Evolutionary conservation across 1,284 basidiomycete species (phyloP), one percentile per base, ranked within the genome.

Genomic region (Microbotryomycetes sp.): DNA sequence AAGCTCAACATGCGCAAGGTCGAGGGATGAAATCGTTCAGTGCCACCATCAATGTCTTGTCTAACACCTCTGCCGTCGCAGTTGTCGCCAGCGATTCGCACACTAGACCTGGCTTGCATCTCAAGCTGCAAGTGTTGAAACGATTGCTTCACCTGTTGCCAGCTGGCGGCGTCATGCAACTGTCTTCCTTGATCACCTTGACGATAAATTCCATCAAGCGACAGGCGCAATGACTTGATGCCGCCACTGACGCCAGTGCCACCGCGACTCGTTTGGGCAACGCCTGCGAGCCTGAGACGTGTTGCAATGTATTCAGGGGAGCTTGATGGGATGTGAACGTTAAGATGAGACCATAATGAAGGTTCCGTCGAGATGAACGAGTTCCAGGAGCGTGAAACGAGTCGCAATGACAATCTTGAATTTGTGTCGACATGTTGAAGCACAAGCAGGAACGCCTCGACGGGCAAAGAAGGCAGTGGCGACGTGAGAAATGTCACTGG

Each of bases 381-480:
- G 28, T 30, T 9, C 67, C 67, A 68, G 4, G 60, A 25, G 12
- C 52, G 52, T 12, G 64, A 62, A 51, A 68, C 67, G 58, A 55
- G 58, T 5, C 46, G 29, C 5, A 64, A 30, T 46, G 47, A 2
- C 28, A 16, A 48, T 47, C n/a, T 3, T 56, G 47, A 5, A 9
- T 5, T 1, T 26, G 48, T 19, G 53, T 25, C 25, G 26, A 65
- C 50, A 45, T 32, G 60, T 36, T n/a, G 30, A 28, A 69, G 54
- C 47, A 59, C 36, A 42, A 58, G 47, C 58, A 59, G 54, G 62
- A 68, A 61, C 56, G 64, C 49, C n/a, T 68, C 66, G 60, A 57
- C 14, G 6, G 63, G 63, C 7, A 60, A 45, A 5, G 58, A 62
- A 30, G 49, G 58, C 2, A 62, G 56, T 15, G 59, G 66, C 50